Evolutionary conservation across 495 filamentous ascomycete species (phyloP).

Genomic region (Hypoxylon trugodes): DNA sequence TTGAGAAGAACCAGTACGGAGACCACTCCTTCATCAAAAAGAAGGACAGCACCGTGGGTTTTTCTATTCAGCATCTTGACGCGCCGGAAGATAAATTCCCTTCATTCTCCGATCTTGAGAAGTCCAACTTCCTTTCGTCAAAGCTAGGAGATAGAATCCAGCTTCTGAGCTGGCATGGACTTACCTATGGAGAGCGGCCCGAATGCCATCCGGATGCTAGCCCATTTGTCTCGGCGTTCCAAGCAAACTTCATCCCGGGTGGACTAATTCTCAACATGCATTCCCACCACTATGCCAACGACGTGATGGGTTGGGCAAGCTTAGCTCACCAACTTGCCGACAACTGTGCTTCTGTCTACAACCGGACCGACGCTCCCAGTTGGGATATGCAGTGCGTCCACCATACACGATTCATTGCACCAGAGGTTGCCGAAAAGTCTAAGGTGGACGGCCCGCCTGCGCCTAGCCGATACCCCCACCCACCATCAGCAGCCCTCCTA

Average conservation of each 20-base stretch:
- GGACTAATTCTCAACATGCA: constrained; percentile 55
- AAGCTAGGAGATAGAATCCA: constrained; percentile 43
- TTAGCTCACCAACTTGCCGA: constrained; percentile 54
- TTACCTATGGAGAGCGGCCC: constrained; percentile 54
- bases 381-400: constrained; percentile 51
- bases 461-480: constrained; percentile 46
- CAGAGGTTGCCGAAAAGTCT: constrained; percentile 30
- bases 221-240: constrained; percentile 50
- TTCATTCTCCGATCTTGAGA: constrained; percentile 45
- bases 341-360: constrained; percentile 50
- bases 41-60: constrained; percentile 49
- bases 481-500: constrained; percentile 40
- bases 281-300: constrained; percentile 55
- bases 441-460: constrained; percentile 46
- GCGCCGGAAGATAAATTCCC: constrained; percentile 41
- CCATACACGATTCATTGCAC: constrained; percentile 43
- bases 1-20: constrained; percentile 49
- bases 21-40: constrained; percentile 54
- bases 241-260: constrained; percentile 54
- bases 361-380: constrained; percentile 41
- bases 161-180: constrained; percentile 46
- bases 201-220: constrained; percentile 47
- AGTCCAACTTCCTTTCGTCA: constrained; percentile 41
- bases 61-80: constrained; percentile 54
- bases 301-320: constrained; percentile 54